Percentiles rank a stretch among this genome's conserved stretches.
phyloP scores from a whole-genome alignment of 306 rosid species.

The Corylus avellana region DNA sequence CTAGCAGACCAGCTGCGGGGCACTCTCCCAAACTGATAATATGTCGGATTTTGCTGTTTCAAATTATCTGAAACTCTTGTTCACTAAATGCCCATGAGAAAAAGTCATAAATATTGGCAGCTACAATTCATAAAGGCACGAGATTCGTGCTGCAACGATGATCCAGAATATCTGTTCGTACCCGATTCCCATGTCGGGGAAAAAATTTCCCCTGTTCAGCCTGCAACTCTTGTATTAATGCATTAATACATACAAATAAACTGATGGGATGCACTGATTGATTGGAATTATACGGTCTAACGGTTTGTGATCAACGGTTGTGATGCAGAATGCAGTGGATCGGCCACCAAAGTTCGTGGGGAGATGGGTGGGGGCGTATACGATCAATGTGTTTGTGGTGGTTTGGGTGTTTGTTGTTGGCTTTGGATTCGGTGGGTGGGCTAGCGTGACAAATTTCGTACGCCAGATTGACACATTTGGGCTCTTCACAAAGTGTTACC shows the following conservation, averaged over 20 bases:
- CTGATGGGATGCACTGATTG: too few species aligned
- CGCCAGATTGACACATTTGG: slow-evolving; percentile 93
- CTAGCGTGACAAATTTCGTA: slow-evolving; percentile 84
- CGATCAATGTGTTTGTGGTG: slow-evolving; percentile 74
- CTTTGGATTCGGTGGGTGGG: slow-evolving; percentile 99
- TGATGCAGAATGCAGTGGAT: slow-evolving; percentile 93
- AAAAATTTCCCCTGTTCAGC: background rate
- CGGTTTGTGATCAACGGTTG: slow-evolving; percentile 14
- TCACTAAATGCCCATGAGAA: background rate
- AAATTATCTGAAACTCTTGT: background rate
- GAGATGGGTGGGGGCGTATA: slow-evolving; percentile 78
- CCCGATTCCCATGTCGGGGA: slow-evolving; percentile 27
- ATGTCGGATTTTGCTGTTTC: background rate
- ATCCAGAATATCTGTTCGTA: slow-evolving; percentile 35
- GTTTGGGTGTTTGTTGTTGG: slow-evolving; percentile 91
- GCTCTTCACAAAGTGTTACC: slow-evolving; percentile 93
- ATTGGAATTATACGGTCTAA: background rate
- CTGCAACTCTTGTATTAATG: background rate
- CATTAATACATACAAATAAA: background rate
- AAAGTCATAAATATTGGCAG: background rate
- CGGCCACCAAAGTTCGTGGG: slow-evolving; percentile 79
- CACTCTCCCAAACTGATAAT: slow-evolving; percentile 26
- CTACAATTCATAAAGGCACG: slow-evolving; percentile 25
- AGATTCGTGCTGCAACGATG: slow-evolving; percentile 42
- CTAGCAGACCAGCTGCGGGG: slow-evolving; percentile 43